Conservation (phyloP, 495 filamentous ascomycete genomes). For the Penicillium daleae region DNA sequence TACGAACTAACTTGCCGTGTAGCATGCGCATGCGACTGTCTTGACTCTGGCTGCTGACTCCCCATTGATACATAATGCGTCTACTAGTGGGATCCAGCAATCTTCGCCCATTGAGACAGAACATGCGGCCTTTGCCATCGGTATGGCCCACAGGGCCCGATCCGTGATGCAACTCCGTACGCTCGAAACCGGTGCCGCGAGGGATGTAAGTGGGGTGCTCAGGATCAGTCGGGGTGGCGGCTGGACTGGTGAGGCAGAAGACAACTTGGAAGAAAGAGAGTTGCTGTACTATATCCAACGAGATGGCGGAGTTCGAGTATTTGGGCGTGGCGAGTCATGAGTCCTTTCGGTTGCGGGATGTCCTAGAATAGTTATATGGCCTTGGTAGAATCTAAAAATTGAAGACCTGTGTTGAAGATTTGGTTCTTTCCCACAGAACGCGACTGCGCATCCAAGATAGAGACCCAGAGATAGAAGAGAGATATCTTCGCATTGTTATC, state of each 20-base stretch:
- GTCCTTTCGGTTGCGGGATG: neutral
- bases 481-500: conserved; percentile 46
- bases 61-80: conserved; percentile 62
- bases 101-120: conserved; percentile 64
- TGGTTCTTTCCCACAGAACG: neutral
- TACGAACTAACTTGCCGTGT: conserved; percentile 15
- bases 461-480: conserved; percentile 25
- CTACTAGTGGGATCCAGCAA: conserved; percentile 34
- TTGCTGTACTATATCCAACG: conserved; percentile 77
- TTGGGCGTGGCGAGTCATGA: conserved; percentile 68
- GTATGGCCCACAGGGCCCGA: conserved; percentile 73
- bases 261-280: conserved; percentile 63
- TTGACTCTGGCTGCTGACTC: conserved; percentile 71
- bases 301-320: conserved; percentile 79
- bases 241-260: conserved; percentile 39
- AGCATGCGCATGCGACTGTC: conserved; percentile 61
- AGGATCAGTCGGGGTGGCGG: conserved; percentile 68
- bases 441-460: neutral
- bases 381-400: neutral
- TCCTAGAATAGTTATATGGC: conserved; percentile 6
- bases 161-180: conserved; percentile 69
- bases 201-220: conserved; percentile 88
- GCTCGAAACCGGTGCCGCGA: conserved; percentile 82
- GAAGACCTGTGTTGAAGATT: neutral
- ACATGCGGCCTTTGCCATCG: conserved; percentile 69